Conservation (phyloP, 164 flowering plant species). For the Kingdonia uniflora region DNA sequence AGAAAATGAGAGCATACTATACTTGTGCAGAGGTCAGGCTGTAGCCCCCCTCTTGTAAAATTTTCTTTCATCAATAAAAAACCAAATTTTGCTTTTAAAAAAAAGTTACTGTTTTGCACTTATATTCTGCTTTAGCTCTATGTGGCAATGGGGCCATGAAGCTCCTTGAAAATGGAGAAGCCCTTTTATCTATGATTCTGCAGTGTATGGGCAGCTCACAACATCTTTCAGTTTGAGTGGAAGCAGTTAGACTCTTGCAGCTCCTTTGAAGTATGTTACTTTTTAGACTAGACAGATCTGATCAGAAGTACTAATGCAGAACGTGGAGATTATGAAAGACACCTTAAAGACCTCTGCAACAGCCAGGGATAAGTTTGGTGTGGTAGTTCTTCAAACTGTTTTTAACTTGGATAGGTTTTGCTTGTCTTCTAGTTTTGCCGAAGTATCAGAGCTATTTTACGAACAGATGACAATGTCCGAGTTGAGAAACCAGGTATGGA, state of each 20-base stretch:
- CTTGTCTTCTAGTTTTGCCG: slow-evolving; percentile 39
- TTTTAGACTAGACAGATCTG: slow-evolving; percentile 32
- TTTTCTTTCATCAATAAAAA: too few species aligned
- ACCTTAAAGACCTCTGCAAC: slow-evolving; percentile 19
- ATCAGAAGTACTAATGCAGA: slow-evolving; percentile 26
- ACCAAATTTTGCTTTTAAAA: too few species aligned
- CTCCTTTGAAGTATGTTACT: slow-evolving; percentile 55
- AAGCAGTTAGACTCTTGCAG: slow-evolving; percentile 54
- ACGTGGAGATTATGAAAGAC: slow-evolving; percentile 25
- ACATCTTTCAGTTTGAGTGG: slow-evolving; percentile 35
- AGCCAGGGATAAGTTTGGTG: slow-evolving; percentile 14
- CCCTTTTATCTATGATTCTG: slow-evolving; percentile 29
- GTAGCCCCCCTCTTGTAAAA: too few species aligned
- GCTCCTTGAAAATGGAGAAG: slow-evolving; percentile 48
- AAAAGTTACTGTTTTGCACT: slow-evolving; percentile 44
- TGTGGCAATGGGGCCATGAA: slow-evolving; percentile 59
- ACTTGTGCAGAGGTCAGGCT: too few species aligned
- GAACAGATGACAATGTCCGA: slow-evolving; percentile 11
- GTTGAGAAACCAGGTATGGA: slow-evolving; percentile 13
- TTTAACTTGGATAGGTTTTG: slow-evolving; percentile 38
- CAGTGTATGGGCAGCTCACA: slow-evolving; percentile 46
- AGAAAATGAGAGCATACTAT: too few species aligned
- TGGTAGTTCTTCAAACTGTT: slow-evolving; percentile 22
- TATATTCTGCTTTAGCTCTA: slow-evolving; percentile 68
- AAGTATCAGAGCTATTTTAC: slow-evolving; percentile 25